Evolutionary conservation across 805 yeast species (phyloP).

Genomic region (Zygosaccharomyces rouxii): DNA sequence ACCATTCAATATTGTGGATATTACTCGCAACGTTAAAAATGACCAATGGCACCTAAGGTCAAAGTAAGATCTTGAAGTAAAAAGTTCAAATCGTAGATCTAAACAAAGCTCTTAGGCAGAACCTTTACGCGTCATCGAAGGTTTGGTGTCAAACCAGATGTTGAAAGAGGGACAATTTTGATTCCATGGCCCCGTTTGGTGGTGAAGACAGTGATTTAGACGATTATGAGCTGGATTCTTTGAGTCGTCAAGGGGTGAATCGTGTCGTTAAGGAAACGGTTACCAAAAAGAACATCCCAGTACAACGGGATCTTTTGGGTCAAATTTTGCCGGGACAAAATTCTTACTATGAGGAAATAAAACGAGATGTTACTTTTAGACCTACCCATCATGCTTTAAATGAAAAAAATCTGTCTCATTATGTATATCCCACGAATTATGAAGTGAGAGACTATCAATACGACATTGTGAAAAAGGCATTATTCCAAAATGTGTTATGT

Average conservation of each 20-base stretch:
- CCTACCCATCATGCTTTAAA: constrained; percentile 52
- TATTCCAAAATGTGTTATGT: constrained; percentile 71
- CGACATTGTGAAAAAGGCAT: constrained; percentile 67
- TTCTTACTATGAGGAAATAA: constrained; percentile 38
- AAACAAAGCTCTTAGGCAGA: not conserved
- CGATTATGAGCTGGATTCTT: constrained; percentile 35
- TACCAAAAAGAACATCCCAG: constrained; percentile 30
- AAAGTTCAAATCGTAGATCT: not conserved
- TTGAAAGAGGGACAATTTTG: not conserved
- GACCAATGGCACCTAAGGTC: not conserved
- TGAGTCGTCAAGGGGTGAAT: constrained; percentile 33
- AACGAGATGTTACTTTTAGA: constrained; percentile 33
- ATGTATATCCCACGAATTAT: constrained; percentile 80
- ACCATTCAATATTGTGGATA: not conserved
- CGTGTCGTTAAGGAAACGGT: constrained; percentile 32
- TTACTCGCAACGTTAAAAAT: not conserved
- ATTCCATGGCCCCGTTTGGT: constrained; percentile 12
- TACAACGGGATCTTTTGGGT: constrained; percentile 37
- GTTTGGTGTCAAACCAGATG: not conserved
- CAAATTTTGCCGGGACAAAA: constrained; percentile 29
- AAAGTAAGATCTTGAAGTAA: not conserved
- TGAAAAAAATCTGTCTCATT: constrained; percentile 39
- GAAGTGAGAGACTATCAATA: constrained; percentile 85
- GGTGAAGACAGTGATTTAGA: constrained; percentile 21
- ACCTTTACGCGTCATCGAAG: not conserved